Evolutionary conservation across 768 basidiomycete genomes (phyloP), one percentile per base, ranked within the genome.

Genomic region (Cyclocybe cylindracea): DNA sequence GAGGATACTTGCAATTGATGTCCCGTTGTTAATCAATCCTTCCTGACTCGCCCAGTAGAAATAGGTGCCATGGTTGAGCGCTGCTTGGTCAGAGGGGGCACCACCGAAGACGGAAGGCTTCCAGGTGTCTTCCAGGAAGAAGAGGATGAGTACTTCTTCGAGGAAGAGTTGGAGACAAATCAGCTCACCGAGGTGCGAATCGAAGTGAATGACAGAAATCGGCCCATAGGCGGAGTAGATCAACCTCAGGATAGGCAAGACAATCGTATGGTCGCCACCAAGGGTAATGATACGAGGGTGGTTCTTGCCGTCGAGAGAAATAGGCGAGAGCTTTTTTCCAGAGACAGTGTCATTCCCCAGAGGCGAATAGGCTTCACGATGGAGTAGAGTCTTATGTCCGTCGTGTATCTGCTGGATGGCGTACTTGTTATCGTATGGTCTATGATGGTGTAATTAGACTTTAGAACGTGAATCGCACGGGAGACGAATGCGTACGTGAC

Each of bases 251-350:
- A 79, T 52, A 4, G 75, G 76, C n/a, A 79, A 64, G 7, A 76
- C 90, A 54, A 94, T 90, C 7, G 91, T 91, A 63, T 94, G 92
- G 62, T 94, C 92, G 4, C 93, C 92, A 16, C 93, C 93, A 32
- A 94, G 81, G 18, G 91, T 89, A 53, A 94, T 78, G 48, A 94
- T 72, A 36, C 89, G 77, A 0, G 92, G 91, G 61, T 94, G 91
- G 50, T 82, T 75, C 62, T 81, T 83, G 9, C 88, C 89, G 53
- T 94, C 89, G n/a, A 70, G 62, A 38, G 87, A 80, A 38, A 89
- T 68, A 14, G 87, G 83, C 10, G 70, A 62, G 18, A 88, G 77
- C 29, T 74, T 70, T 57, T 78, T 58, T 4, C 87, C 87, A 10
- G 83, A 86, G 46, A 78, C 46, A 0, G 81, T 72, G 58, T 89